Evolutionary conservation across 768 basidiomycete genomes (phyloP), one percentile per base, ranked within the genome.

Genomic region (Phylloporus sp.): DNA sequence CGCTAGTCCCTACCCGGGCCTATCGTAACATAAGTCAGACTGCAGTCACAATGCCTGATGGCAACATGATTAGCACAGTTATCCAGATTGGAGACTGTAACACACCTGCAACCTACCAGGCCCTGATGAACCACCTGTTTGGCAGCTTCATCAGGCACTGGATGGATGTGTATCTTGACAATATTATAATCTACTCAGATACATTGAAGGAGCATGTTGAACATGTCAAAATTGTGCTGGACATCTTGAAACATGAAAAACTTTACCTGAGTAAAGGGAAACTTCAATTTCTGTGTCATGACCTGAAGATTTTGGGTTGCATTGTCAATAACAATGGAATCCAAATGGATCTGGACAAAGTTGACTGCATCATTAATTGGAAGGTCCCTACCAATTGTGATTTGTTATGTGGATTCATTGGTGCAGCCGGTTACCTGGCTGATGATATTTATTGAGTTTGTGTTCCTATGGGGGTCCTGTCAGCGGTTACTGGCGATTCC

Each of bases 101-200:
- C 71, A 44, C 69, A 0, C 73, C 71, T 0, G 59, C 71, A 0
- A 79, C 74, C 0, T 79, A 74, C 44, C 76, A 79, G 4, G 53
- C 46, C 0, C 6, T 48, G 6, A 51, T 54, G 49, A 51, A 48
- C 5, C 24, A 51, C 15, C 17, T 51, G 2, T 51, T 54, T 3
- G 9, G 42, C 0, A 40, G 7, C 3, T 35, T 34, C 5, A 42
- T 54, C 2, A 45, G 45, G 0, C 5, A 6, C 0, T 55, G 49
- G 32, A 45, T 52, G 44, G 48, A 52, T 9, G 35, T 56, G 0
- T 53, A 53, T 11, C 21, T 56, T 0, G 41, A 55, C 4, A 28
- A 57, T 4, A 57, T 48, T 1, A 9, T 57, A 0, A n/a, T 55
- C 0, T 43, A 50, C 10, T 48, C 35, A 0, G 44, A 64, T 10